Evolutionary conservation across 352 stramenopile genomes (phyloP), one percentile per base, ranked within the genome.

Genomic region (Globisporangium parvum): DNA sequence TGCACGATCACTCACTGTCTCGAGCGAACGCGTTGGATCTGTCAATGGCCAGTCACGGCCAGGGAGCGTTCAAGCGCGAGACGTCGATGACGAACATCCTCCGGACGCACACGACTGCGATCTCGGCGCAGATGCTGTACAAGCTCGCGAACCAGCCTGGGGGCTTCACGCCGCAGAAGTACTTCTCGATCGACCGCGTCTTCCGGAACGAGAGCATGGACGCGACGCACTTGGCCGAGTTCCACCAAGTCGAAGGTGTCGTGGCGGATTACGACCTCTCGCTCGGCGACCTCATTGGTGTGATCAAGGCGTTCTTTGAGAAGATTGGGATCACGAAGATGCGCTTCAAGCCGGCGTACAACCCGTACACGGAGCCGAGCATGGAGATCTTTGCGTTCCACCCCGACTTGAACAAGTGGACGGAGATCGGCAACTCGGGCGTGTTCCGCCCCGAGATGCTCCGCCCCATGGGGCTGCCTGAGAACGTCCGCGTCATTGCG

Each of bases 351-450:
- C 97, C 97, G 18, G 97, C 97, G 24, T 99, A 99, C 84, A 99
- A 99, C 75, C 97, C 97, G 35, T 99, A 99, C 87, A 99, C 97
- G 46, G 97, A 99, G 80, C 97, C 97, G 20, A 98, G 87, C 39
- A 99, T 99, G 97, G 97, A 99, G 73, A 98, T 99, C 70, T 99
- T 99, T 72, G 97, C 97, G 42, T 99, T 99, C 82, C 97, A 99
- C 79, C 96, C 97, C 41, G 97, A 99, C 73, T 78, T 99, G 49
- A 99, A 99, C 62, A 98, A 98, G 73, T 99, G 96, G 95, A 99
- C 95, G n/a, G 96, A 99, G 70, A 98, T 99, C 62, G 96, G 96
- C 47, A 99, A 99, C 81, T 98, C 91, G 14, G 97, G 97, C 47
- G 98, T 99, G 70, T 99, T 99, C 88, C 92, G 97, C 33, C 97